Evolutionary conservation across 495 filamentous ascomycete species (phyloP), one percentile per base, ranked within the genome.

Genomic region (Penicillium nucicola): DNA sequence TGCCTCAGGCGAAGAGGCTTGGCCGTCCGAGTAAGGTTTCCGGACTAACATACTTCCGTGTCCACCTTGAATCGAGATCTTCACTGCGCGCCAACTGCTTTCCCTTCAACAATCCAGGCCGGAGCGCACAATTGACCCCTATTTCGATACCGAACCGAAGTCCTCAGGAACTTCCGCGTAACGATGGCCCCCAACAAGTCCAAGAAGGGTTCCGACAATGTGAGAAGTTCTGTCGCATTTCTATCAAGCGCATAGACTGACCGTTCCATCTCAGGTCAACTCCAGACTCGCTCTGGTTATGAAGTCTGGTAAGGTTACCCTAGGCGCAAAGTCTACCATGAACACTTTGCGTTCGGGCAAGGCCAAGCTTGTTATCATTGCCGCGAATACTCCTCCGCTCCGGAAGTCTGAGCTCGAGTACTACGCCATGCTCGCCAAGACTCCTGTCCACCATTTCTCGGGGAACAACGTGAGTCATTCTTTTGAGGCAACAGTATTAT

Each of bases 281-380:
- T 84, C 85, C 70, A 86, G 88, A 72, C 79, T 93, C 57, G 89
- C 88, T 66, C 83, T 96, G 73, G 92, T 96, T 53, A 93, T 97
- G 87, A 97, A 96, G 83, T 88, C 84, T 52, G 90, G 90, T 61
- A 95, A 93, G 77, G 86, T 90, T 70, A 88, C 84, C 50, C 78
- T 95, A 50, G 92, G 92, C 58, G 93, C 92, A 82, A 90, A 92
- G 76, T 91, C 87, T 54, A 96, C 92, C 62, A 86, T 98, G 70
- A 98, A 98, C 85, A 84, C 83, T 49, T 84, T 98, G 59, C 90
- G 92, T 64, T 64, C 60, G 47, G 73, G 73, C 55, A 77, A 75
- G 65, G 80, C 81, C 48, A 83, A 83, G 69, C 70, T 93, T 66
- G 74, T 83, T 58, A 78, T 86, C 64, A 90, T 92, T 64, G 86